Evolutionary conservation across 2,329 filamentous ascomycete genomes (phyloP).

Genomic region (Diaporthe sp.): DNA sequence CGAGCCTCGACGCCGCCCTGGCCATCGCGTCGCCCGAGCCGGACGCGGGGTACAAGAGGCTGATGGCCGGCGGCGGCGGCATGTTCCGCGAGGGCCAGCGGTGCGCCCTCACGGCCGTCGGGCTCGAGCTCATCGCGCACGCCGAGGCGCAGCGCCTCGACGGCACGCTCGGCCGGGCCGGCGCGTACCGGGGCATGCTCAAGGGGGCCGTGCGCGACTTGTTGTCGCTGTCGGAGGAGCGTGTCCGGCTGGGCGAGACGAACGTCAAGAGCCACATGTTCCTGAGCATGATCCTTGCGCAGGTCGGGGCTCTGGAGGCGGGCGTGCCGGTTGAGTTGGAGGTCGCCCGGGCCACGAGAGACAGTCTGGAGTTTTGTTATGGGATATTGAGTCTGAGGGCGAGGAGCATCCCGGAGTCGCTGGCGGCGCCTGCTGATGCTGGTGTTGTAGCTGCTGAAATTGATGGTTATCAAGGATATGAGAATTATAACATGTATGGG

Average conservation of each 20-base stretch:
- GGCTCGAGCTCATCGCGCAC: constrained; percentile 55
- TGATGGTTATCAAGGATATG: neutral
- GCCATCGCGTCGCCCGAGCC: constrained; percentile 53
- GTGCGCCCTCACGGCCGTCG: constrained; percentile 51
- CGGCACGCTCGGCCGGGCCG: constrained; percentile 48
- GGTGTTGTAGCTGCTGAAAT: neutral
- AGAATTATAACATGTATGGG: neutral
- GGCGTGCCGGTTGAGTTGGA: constrained; percentile 45
- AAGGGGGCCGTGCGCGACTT: constrained; percentile 51
- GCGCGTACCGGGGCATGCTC: constrained; percentile 49
- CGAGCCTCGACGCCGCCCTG: constrained; percentile 60
- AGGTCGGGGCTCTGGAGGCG: constrained; percentile 54
- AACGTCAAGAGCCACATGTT: constrained; percentile 61
- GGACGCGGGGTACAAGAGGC: constrained; percentile 53
- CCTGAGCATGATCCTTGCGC: constrained; percentile 54
- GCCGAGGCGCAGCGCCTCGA: constrained; percentile 48
- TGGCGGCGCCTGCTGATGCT: neutral
- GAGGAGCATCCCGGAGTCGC: neutral
- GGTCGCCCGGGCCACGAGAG: constrained; percentile 51
- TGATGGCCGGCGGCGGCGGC: constrained; percentile 56
- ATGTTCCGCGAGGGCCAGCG: constrained; percentile 57
- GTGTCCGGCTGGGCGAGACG: constrained; percentile 57
- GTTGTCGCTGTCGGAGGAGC: constrained; percentile 47
- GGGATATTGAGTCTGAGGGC: constrained; percentile 45
- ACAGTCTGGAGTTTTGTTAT: constrained; percentile 52